phyloP scores from a whole-genome alignment of 192 early-diverging fungal species.

The Coemansia pectinata region DNA sequence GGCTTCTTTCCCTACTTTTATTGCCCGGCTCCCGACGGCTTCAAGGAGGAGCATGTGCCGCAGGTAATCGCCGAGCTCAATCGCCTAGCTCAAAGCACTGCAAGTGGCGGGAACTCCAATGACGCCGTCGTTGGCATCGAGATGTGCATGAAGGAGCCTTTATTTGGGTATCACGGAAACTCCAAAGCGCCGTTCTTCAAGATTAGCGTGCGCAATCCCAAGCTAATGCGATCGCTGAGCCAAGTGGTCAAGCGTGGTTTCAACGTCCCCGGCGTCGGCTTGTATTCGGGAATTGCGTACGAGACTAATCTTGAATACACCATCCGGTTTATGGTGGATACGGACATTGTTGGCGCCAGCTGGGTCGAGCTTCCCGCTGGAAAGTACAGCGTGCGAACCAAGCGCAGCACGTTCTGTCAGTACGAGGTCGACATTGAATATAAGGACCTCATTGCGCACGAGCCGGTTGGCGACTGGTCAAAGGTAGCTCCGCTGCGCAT shows the following conservation, averaged over 20 bases:
- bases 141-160: constrained; percentile 74
- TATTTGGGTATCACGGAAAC: constrained; percentile 88
- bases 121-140: constrained; percentile 50
- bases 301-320: constrained; percentile 90
- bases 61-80: constrained; percentile 42
- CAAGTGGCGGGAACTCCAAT: constrained; percentile 21
- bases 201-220: constrained; percentile 67
- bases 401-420: constrained; percentile 60
- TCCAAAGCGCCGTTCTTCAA: constrained; percentile 79
- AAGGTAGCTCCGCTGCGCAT: constrained; percentile 93
- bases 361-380: constrained; percentile 89
- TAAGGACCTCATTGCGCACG: constrained; percentile 77
- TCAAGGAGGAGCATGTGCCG: constrained; percentile 62
- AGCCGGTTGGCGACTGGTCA: constrained; percentile 88
- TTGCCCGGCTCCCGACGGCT: constrained; percentile 82
- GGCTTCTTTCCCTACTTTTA: constrained; percentile 96
- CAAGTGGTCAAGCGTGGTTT: constrained; percentile 59
- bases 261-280: constrained; percentile 58
- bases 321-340: constrained; percentile 96
- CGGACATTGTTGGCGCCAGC: constrained; percentile 76
- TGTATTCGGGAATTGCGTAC: constrained; percentile 62
- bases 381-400: constrained; percentile 63
- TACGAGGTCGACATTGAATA: constrained; percentile 80
- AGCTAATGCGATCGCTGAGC: constrained; percentile 32
- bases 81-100: constrained; percentile 31